Percentiles rank a stretch among this genome's conserved stretches.
Evolutionary conservation across 2,329 filamentous ascomycete species (phyloP).

Genomic region (Ascomycota sp.): DNA sequence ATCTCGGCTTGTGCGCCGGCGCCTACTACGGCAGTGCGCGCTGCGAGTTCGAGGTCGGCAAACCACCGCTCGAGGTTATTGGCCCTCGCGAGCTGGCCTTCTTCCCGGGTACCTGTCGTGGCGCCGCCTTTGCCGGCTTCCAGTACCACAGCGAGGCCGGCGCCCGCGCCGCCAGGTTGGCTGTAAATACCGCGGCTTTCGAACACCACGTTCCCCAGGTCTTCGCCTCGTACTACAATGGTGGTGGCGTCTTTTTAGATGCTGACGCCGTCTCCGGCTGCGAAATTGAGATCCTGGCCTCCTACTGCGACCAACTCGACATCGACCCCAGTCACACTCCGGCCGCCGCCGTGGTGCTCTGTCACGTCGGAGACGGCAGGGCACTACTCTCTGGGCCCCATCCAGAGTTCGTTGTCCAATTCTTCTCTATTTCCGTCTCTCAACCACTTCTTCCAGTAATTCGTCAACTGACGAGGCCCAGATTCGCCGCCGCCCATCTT

Average conservation of each 20-base stretch:
- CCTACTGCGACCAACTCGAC: conserved; percentile 52
- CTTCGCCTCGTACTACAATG: conserved; percentile 77
- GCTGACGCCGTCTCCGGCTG: conserved; percentile 37
- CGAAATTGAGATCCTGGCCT: conserved; percentile 65
- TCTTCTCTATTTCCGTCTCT: neutral
- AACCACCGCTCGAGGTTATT: conserved; percentile 58
- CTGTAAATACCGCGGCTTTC: conserved; percentile 41
- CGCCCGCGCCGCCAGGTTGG: conserved; percentile 49
- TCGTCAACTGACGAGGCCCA: conserved; percentile 15
- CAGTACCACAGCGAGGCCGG: conserved; percentile 77
- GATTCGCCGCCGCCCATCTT: conserved; percentile 67
- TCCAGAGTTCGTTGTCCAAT: conserved; percentile 45
- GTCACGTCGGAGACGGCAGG: conserved; percentile 61
- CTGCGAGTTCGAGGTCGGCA: conserved; percentile 85
- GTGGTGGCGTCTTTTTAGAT: conserved; percentile 82
- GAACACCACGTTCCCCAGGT: conserved; percentile 32
- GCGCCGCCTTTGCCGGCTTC: conserved; percentile 75
- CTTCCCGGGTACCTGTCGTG: conserved; percentile 71
- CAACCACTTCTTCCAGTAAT: neutral
- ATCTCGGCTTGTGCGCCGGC: conserved; percentile 83
- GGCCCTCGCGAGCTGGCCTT: conserved; percentile 72
- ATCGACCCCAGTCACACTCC: conserved; percentile 50
- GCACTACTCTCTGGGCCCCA: conserved; percentile 73
- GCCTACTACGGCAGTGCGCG: conserved; percentile 68
- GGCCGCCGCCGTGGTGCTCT: conserved; percentile 64